Evolutionary conservation across 371 early-diverging fungal species (phyloP), one percentile per base, ranked within the genome.

Genomic region (Mucor indicus): DNA sequence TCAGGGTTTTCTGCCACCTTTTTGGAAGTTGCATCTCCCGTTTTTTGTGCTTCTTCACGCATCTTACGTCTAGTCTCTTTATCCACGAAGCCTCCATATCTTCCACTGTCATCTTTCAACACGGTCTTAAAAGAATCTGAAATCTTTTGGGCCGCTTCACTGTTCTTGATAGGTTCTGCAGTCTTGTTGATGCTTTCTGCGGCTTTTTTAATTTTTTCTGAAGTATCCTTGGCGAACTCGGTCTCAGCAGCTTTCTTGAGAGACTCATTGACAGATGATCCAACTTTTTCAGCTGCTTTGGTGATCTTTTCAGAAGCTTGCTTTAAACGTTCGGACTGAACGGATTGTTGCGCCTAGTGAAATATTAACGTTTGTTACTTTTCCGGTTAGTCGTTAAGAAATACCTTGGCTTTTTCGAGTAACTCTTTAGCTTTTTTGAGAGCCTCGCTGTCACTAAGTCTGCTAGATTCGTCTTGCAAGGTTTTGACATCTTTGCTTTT

Each of bases 401-500:
- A 29, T 6, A 6, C 12, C 30, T 8, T 12, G 30, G 6, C 30
- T 12, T 29, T 29, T 38, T 73, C 75, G 61, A 85, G 85, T 38
- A 92, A 86, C 58, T 93, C 89, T 67, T 85, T 89, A 20, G 98
- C 96, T 55, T 81, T 81, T 61, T 85, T 87, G 60, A 98, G 75
- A 15, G 94, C 78, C 42, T 95, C 96, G 21, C 90, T 91, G 38
- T 94, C 95, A 3, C 83, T 75, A 2, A 94, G 66, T 65, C 90
- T 83, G 42, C 78, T 77, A 31, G 88, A 75, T 61, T 87, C 88
- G 38, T 91, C 96, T 53, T 87, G 87, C 24, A 98, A 72, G 47
- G 85, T 89, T 79, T 95, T 93, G 24, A 98, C 74, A 41, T 96
- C 95, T 69, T 91, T 81, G 75, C 90, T 93, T 73, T 95, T 93